Evolutionary conservation across 2,329 filamentous ascomycete genomes (phyloP).

Genomic region (Talaromyces sp.): DNA sequence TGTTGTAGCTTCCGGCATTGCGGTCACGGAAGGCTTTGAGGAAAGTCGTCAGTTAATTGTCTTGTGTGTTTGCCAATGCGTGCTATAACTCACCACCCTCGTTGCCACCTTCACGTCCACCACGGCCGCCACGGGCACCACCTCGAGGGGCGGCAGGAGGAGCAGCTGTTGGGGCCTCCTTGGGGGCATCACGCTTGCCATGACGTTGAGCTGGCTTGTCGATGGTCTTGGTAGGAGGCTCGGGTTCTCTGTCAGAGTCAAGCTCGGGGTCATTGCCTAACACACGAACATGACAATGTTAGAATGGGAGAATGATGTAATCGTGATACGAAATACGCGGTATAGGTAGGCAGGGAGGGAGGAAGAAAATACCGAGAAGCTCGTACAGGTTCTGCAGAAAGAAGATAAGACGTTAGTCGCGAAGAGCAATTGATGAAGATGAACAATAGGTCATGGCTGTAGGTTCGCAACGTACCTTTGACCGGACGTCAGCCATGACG

Average conservation of each 20-base stretch:
- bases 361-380: slow-evolving; percentile 77
- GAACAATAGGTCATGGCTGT: neutral
- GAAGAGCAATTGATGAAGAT: slow-evolving; percentile 12
- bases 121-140: slow-evolving; percentile 37
- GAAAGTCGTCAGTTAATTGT: neutral
- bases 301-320: slow-evolving; percentile 26
- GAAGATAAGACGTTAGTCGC: slow-evolving; percentile 38
- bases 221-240: slow-evolving; percentile 81
- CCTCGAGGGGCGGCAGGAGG: slow-evolving; percentile 36
- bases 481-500: slow-evolving; percentile 55
- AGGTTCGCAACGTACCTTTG: slow-evolving; percentile 44
- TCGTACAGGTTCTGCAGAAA: slow-evolving; percentile 85
- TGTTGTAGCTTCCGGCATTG: slow-evolving; percentile 74
- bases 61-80: neutral
- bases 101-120: slow-evolving; percentile 60
- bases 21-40: slow-evolving; percentile 81
- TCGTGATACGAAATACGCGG: slow-evolving; percentile 26
- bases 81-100: slow-evolving; percentile 72
- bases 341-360: slow-evolving; percentile 25
- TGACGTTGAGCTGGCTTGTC: slow-evolving; percentile 77
- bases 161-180: slow-evolving; percentile 58
- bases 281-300: slow-evolving; percentile 22
- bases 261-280: slow-evolving; percentile 68
- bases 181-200: slow-evolving; percentile 83
- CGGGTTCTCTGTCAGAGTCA: slow-evolving; percentile 70